Evolutionary conservation across 148 eudicot species (phyloP).

Genomic region (Chenopodium berlandieri): DNA sequence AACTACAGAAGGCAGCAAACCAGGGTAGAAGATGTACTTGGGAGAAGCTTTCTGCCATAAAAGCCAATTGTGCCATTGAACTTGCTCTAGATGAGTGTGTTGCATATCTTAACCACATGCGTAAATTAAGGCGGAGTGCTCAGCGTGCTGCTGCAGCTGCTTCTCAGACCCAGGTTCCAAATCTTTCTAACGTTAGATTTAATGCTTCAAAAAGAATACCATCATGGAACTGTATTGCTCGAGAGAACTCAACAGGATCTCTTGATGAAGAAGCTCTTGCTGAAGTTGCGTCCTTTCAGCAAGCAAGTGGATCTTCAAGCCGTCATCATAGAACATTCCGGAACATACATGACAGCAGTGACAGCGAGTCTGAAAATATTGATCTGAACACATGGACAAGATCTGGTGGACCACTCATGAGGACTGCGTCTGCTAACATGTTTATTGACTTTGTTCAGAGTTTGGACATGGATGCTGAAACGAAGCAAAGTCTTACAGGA

Average conservation of each 20-base stretch:
- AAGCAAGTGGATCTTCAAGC: conserved; percentile 24
- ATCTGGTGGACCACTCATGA: conserved; percentile 94
- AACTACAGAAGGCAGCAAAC: conserved; percentile 90
- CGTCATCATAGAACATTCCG: conserved; percentile 41
- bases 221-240: conserved; percentile 88
- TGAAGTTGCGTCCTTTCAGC: conserved; percentile 59
- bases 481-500: conserved; percentile 31
- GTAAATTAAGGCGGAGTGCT: conserved; percentile 55
- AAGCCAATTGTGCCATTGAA: conserved; percentile 93
- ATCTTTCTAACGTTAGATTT: conserved; percentile 37
- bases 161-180: conserved; percentile 40
- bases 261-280: conserved; percentile 67
- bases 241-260: conserved; percentile 93
- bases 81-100: conserved; percentile 91
- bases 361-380: conserved; percentile 68
- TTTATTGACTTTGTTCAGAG: conserved; percentile 73
- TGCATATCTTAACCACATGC: conserved; percentile 89
- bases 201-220: conserved; percentile 85
- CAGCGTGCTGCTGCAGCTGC: conserved; percentile 48
- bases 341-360: conserved; percentile 60
- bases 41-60: conserved; percentile 98
- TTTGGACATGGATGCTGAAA: conserved; percentile 48
- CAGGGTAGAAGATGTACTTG: conserved; percentile 96
- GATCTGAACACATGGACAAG: conserved; percentile 81
- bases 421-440: conserved; percentile 73